Base-by-base conservation (phyloP, 192 early-diverging fungal genomes). In the Coemansia sp. region DNA sequence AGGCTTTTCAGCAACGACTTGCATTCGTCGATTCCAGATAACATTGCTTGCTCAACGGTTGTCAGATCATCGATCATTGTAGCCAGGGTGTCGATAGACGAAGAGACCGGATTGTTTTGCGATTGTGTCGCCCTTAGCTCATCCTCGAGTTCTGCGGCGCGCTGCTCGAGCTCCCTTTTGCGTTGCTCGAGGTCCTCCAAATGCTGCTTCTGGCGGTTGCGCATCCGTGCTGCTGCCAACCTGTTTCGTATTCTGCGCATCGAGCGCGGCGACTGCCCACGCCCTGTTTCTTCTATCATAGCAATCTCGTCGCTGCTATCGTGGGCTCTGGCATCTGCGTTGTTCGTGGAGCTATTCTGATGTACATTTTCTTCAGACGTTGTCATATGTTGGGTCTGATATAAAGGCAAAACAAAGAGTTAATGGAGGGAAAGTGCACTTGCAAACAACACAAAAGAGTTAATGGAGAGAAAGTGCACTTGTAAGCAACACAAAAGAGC, bases 141-240 rank as follows among this genome's bases (percentile, higher is more conserved):
- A 15, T 45, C 52, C 26, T 81, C 73, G 23, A 81, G 60, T 33
- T 72, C 65, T 0, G 73, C 65, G 0, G 73, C 78, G 36, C 66
- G 69, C 56, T 33, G 49, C 57, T 81, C 78, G 23, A 81, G 60
- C 8, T 59, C 48, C 18, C 39, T 53, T 63, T 81, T 81, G 64
- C 78, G 69, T 55, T 72, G 52, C 63, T 81, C 73, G 24, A 81
- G 56, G 53, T 75, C 66, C 6, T 57, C 78, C 66, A 81, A 41
- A 21, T 81, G 78, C 61, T 76, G 78, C 51, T 73, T 75, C 66
- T 81, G 78, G 46, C 78, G 66, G 16, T 65, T 66, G 15, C 78
- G 78, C 78, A 81, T 81, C 45, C 78, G 69, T 1, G 78, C 73
- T 11, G 78, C 73, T 0, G 78, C 78, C 39, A 75, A n/a, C 2